These are phyloP conservation scores for Penicillium sp. DNA, from an alignment of 2,329 filamentous ascomycete species.

Conservation along the genomic window DNA sequence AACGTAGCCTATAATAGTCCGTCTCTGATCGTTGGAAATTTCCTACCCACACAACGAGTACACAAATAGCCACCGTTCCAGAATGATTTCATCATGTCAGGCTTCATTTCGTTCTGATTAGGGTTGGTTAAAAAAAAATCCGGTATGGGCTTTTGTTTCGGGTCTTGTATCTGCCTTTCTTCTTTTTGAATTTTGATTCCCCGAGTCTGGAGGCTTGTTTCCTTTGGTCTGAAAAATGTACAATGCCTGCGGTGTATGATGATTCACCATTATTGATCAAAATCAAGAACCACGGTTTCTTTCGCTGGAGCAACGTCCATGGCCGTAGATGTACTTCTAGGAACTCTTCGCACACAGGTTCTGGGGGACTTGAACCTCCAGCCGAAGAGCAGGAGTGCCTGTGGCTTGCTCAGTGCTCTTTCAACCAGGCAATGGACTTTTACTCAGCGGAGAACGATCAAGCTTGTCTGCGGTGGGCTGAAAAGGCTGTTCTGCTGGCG, in stretches of 20 bases:
- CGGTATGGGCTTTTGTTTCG: neutral
- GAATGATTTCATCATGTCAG: neutral
- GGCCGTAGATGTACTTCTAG: neutral
- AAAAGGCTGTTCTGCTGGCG: slow-evolving; percentile 43
- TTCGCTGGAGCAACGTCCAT: neutral
- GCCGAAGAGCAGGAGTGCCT: slow-evolving; percentile 45
- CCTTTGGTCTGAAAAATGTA: slow-evolving; percentile 22
- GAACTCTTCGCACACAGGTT: neutral
- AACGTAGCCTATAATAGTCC: slow-evolving; percentile 61
- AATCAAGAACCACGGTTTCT: neutral
- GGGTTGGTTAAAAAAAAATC: neutral
- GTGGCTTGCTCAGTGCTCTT: slow-evolving; percentile 57
- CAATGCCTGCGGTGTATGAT: slow-evolving; percentile 14
- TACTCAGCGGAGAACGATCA: slow-evolving; percentile 42
- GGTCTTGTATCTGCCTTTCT: slow-evolving; percentile 3
- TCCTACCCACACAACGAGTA: slow-evolving; percentile 78
- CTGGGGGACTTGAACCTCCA: slow-evolving; percentile 47
- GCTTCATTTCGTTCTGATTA: neutral
- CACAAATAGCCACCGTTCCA: slow-evolving; percentile 37
- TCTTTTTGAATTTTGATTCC: slow-evolving; percentile 23
- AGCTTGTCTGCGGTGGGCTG: slow-evolving; percentile 42
- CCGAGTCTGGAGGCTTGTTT: slow-evolving; percentile 19
- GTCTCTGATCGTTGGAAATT: slow-evolving; percentile 94
- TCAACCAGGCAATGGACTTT: slow-evolving; percentile 61
- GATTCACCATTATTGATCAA: neutral